phyloP scores from a whole-genome alignment of 139 green algal species.

The Chlamydomonas sphaeroides region DNA sequence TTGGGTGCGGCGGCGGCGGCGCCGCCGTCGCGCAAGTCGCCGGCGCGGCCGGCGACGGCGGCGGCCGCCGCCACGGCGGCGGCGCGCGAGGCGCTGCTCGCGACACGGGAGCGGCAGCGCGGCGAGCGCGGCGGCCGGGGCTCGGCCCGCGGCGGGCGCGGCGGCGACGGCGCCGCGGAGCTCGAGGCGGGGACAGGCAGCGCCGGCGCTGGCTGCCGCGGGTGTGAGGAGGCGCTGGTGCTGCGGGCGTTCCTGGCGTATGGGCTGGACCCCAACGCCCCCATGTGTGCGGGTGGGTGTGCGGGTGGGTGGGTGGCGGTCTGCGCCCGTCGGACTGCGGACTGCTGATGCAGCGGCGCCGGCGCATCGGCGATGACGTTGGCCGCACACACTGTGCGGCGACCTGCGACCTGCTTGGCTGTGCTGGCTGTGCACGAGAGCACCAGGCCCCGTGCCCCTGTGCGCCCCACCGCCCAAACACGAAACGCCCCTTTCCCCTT shows the following conservation, averaged over 20 bases:
- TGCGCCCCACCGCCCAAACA: too few relatives aligned
- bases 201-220: not conserved
- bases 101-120: conserved; percentile 4
- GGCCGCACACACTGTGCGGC: too few relatives aligned
- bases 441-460: too few relatives aligned
- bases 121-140: not conserved
- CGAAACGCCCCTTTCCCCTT: not conserved
- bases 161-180: not conserved
- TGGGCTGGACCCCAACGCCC: conserved; percentile 17
- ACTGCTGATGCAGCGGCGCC: too few relatives aligned
- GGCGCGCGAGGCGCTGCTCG: not conserved
- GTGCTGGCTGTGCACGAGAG: too few relatives aligned
- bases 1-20: not conserved
- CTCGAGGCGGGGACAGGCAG: not conserved
- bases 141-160: not conserved
- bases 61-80: not conserved
- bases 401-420: too few relatives aligned
- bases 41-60: not conserved
- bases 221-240: not conserved
- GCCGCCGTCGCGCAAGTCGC: not conserved
- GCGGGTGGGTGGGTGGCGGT: too few relatives aligned
- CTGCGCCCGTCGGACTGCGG: too few relatives aligned
- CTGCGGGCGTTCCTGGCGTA: conserved; percentile 12
- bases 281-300: conserved; percentile 20
- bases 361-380: too few relatives aligned